Percentiles rank a stretch among this genome's conserved stretches.
These are phyloP conservation scores for Boletus rubropictus DNA, from an alignment of 768 basidiomycete species.

Conservation along the genomic window DNA sequence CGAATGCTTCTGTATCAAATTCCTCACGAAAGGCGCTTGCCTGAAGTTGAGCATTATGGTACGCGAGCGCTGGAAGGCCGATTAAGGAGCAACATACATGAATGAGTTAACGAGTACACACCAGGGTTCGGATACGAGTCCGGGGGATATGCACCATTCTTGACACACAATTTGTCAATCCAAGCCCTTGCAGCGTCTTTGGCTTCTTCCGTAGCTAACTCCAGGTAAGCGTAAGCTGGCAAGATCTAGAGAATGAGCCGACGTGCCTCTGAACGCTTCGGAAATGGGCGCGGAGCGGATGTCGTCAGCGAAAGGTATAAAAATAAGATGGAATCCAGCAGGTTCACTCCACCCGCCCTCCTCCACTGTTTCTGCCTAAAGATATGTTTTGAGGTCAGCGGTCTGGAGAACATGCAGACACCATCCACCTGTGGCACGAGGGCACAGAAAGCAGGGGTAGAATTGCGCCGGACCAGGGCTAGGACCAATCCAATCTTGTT, in stretches of 20 bases:
- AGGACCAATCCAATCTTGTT: slow-evolving; percentile 78
- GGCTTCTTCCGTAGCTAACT: slow-evolving; percentile 60
- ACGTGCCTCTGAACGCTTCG: slow-evolving; percentile 55
- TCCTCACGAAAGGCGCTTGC: slow-evolving; percentile 91
- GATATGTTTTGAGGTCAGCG: neutral
- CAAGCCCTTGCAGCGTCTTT: slow-evolving; percentile 63
- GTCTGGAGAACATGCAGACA: neutral
- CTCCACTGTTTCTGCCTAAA: slow-evolving; percentile 63
- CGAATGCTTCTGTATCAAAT: slow-evolving; percentile 69
- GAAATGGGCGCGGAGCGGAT: slow-evolving; percentile 74
- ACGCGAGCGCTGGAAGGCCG: slow-evolving; percentile 49
- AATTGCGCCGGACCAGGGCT: slow-evolving; percentile 60
- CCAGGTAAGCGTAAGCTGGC: slow-evolving; percentile 3
- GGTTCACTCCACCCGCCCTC: slow-evolving; percentile 76
- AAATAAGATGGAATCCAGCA: slow-evolving; percentile 88
- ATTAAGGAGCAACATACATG: neutral
- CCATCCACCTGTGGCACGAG: slow-evolving; percentile 74
- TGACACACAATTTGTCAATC: slow-evolving; percentile 74
- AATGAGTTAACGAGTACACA: slow-evolving; percentile 32
- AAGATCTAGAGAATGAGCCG: neutral
- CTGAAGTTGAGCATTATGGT: slow-evolving; percentile 85
- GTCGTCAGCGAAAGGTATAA: slow-evolving; percentile 93
- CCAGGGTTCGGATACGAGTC: slow-evolving; percentile 90
- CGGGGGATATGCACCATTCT: slow-evolving; percentile 78
- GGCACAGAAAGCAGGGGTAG: slow-evolving; percentile 75